These are phyloP conservation scores for Rhizopogon roseolus DNA, from an alignment of 768 basidiomycete genomes.

Conservation along the genomic window DNA sequence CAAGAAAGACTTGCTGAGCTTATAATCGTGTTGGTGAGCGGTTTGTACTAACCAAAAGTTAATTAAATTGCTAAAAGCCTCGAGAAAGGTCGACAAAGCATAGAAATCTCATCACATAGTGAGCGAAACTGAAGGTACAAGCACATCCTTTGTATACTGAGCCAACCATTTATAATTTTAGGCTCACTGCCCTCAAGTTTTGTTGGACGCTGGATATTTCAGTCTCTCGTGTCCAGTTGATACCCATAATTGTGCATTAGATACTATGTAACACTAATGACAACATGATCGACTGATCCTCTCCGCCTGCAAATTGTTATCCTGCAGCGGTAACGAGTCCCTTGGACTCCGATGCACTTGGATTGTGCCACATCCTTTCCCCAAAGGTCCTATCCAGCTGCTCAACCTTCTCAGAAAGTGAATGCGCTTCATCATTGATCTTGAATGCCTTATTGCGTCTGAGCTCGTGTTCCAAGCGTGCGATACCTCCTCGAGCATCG, in stretches of 20 bases:
- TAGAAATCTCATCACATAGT: too few relatives aligned
- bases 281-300: constrained; percentile 18
- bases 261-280: background rate
- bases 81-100: too few relatives aligned
- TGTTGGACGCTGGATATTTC: too few relatives aligned
- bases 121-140: too few relatives aligned
- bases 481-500: constrained; percentile 10
- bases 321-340: constrained; percentile 6
- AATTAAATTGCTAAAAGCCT: too few relatives aligned
- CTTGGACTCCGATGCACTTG: background rate
- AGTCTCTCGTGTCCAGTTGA: background rate
- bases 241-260: background rate
- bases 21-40: too few relatives aligned
- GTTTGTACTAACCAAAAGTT: too few relatives aligned
- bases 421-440: constrained; percentile 10
- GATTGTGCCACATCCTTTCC: background rate
- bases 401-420: constrained; percentile 20
- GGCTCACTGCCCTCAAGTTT: too few relatives aligned
- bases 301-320: constrained; percentile 14
- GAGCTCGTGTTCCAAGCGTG: constrained; percentile 4
- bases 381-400: constrained; percentile 14
- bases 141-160: too few relatives aligned
- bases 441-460: constrained; percentile 10
- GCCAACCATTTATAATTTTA: too few relatives aligned
- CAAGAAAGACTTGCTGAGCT: too few relatives aligned